Base-by-base conservation (phyloP, 345 rosid genomes). In the Excoecaria cochinchinensis region DNA sequence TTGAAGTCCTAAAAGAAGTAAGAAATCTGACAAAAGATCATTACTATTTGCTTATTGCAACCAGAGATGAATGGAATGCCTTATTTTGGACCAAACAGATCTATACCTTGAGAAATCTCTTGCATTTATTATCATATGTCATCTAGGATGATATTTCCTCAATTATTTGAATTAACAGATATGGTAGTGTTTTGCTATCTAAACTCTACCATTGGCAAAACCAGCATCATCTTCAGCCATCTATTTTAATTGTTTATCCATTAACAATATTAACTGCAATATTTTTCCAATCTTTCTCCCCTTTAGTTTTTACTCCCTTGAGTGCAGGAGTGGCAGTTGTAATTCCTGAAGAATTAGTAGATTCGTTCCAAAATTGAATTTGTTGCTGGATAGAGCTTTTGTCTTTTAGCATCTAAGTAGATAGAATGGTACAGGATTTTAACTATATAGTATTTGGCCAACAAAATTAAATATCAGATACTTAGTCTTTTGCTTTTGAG, bases 251-350 rank as follows among this genome's bases (percentile, higher is more conserved):
- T 1, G 47, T 48, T 38, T 38, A 12, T 24, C 36, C 9, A 67
- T 39, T 19, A 6, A 31, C 46, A 71, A 6, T 48, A 14, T 11
- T 13, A n/a, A 14, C 2, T 52, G 3, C 46, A 10, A 17, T 31
- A 11, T 17, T 69, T 69, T 31, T 50, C 40, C 62, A 14, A n/a
- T 7, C 1, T 4, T 19, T 53, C 14, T 5, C 7, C 6, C 8
- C 13, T 21, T 5, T 21, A 31, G 5, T 19, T 36, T 39, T 17
- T 5, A 7, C 44, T 69, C 39, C 58, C 3, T 72, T 10, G 19
- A 51, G 14, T 58, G 48, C 75, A 46, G 67, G 57, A 71, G 10
- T 60, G 57, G 57, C 16, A 19, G 75, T 12, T 22, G 13, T 24
- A 25, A 72, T 72, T 50, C 25, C 21, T 31, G 10, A 59, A 61